Evolutionary conservation across 345 rosid species (phyloP), one percentile per base, ranked within the genome.

Genomic region (Populus davidiana): DNA sequence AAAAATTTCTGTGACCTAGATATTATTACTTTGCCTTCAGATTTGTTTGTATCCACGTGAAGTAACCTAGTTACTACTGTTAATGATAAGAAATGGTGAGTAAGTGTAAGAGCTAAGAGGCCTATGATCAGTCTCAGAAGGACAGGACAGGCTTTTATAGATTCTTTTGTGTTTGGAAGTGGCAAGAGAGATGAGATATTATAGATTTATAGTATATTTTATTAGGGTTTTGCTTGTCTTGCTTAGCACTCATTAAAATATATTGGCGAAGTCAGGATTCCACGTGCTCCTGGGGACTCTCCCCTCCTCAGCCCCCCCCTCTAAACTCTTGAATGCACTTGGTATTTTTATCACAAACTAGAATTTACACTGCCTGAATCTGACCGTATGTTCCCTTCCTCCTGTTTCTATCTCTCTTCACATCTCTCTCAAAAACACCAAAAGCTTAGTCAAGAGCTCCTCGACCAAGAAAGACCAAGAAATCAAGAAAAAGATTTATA

Each of bases 241-340:
- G 71, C 59, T 6, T 36, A 29, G 14, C 43, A 75, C 54, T 70
- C 79, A 70, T 76, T 38, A 13, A 59, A 63, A 77, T 67, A 54
- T 16, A 41, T 13, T 44, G 43, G 52, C 21, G 2, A 80, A 85
- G 89, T 86, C 92, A 90, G 69, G 52, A 61, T 21, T 77, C 84
- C 79, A 79, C 82, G 82, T 79, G 82, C 78, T 74, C 74, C 71
- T 74, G 82, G 75, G 75, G 82, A 74, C 78, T 71, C 75, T 70
- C 76, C 54, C 66, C 20, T 35, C 75, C 31, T 9, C 56, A 71
- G 68, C 54, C 71, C 81, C 83, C 75, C 39, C 75, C n/a, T 35
- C 80, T 41, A 14, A n/a, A n/a, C 76, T 14, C 27, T 68, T 76
- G 69, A 47, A 41, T 70, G 79, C 41, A 25, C 63, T 10, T 6